A percentile compares a stretch with the other conserved stretches of the same genome.
Evolutionary conservation across 2,329 filamentous ascomycete genomes (phyloP).

Genomic region (Tetracladium maxilliforme): DNA sequence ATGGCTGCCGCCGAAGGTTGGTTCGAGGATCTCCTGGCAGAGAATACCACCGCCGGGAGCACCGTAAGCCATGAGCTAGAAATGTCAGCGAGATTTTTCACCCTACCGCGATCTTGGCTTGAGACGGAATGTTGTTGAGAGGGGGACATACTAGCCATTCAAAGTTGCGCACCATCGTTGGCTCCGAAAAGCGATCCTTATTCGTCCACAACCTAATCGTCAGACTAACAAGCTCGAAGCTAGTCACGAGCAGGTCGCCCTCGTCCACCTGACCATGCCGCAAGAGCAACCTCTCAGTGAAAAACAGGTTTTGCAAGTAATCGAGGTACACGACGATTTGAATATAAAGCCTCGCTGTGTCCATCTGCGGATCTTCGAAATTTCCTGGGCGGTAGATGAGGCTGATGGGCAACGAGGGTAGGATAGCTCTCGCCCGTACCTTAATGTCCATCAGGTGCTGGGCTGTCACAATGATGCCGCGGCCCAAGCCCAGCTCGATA

Average conservation of each 20-base stretch:
- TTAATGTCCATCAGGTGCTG: too few species aligned
- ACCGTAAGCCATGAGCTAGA: slow-evolving; percentile 28
- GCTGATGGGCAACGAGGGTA: too few species aligned
- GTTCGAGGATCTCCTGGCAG: slow-evolving; percentile 28
- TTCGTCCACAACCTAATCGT: slow-evolving; percentile 7
- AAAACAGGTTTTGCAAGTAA: slow-evolving; percentile 6
- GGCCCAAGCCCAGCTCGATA: slow-evolving; percentile 33
- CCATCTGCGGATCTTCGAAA: too few species aligned
- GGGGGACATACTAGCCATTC: slow-evolving; percentile 6
- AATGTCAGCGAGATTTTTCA: too few species aligned
- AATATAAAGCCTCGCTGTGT: too few species aligned
- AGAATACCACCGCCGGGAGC: slow-evolving; percentile 33
- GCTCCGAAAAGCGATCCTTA: slow-evolving; percentile 4
- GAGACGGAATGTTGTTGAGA: not conserved
- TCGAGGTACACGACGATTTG: slow-evolving; percentile 4
- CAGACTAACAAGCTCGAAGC: slow-evolving; percentile 7
- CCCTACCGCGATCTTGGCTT: too few species aligned
- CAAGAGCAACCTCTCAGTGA: slow-evolving; percentile 6
- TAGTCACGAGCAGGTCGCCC: slow-evolving; percentile 5
- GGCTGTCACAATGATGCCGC: too few species aligned
- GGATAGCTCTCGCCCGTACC: too few species aligned
- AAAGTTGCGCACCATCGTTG: slow-evolving; percentile 4
- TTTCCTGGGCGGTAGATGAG: too few species aligned
- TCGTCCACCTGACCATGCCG: slow-evolving; percentile 6
- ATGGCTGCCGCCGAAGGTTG: slow-evolving; percentile 5